Evolutionary conservation across 352 stramenopile species (phyloP).

Genomic region (Phytophthora citricola): DNA sequence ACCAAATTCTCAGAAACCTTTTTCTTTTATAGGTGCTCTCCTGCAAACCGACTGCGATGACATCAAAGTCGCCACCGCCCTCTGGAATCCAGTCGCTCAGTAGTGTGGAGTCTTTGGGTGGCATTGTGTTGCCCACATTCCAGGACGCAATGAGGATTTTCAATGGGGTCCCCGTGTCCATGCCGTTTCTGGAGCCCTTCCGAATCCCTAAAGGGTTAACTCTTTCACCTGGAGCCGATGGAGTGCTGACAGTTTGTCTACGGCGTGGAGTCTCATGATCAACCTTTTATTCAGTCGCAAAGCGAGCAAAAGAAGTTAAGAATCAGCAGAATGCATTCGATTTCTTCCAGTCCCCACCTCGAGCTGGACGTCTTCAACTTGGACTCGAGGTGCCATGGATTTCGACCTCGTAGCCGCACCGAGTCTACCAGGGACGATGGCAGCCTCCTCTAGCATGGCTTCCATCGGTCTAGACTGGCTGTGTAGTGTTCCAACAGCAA

Average conservation of each 20-base stretch:
- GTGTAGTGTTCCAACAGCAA: conserved; percentile 14
- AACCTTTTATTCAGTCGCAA: conserved; percentile 9
- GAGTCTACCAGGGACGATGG: not conserved
- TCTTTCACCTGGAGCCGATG: not conserved
- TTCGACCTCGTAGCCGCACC: conserved; percentile 7
- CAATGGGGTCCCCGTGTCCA: conserved; percentile 28
- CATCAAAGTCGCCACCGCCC: conserved; percentile 81
- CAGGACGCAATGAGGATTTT: conserved; percentile 78
- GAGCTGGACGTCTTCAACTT: conserved; percentile 32
- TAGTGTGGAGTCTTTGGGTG: conserved; percentile 56
- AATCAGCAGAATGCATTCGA: not conserved
- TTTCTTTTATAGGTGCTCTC: conserved; percentile 82
- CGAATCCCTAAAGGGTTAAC: conserved; percentile 2
- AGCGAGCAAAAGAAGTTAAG: not conserved
- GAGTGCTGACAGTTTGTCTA: conserved; percentile 21
- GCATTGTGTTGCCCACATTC: conserved; percentile 90
- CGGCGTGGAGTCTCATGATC: conserved; percentile 11
- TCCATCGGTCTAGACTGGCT: conserved; percentile 24
- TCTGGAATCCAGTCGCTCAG: conserved; percentile 79
- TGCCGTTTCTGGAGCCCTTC: conserved; percentile 19
- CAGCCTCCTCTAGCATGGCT: conserved; percentile 8
- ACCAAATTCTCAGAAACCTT: conserved; percentile 43
- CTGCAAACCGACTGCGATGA: conserved; percentile 84
- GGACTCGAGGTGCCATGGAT: conserved; percentile 22
- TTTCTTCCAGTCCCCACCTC: conserved; percentile 15